A percentile compares a stretch with the other conserved stretches of the same genome.
These are phyloP conservation scores for Taxillus chinensis DNA, from an alignment of 164 flowering plant species.

Conservation along the genomic window DNA sequence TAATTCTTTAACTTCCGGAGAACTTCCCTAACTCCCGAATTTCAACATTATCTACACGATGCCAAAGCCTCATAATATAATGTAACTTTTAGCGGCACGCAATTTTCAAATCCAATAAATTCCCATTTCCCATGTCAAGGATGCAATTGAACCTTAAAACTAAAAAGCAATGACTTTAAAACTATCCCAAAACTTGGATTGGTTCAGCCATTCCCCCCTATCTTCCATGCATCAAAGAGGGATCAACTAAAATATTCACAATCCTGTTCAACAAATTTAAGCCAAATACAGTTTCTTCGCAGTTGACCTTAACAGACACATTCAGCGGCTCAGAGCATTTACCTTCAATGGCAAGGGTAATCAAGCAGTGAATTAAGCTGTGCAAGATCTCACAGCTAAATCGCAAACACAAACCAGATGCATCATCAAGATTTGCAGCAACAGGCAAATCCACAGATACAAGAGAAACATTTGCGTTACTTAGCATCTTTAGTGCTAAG, in stretches of 20 bases:
- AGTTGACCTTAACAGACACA: constrained; percentile 60
- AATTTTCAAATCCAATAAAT: too few species aligned
- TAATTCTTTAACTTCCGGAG: too few species aligned
- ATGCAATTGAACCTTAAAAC: background rate
- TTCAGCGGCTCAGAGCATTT: constrained; percentile 61
- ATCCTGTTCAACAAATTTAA: constrained; percentile 77
- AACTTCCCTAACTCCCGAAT: too few species aligned
- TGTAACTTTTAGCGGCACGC: too few species aligned
- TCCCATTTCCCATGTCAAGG: too few species aligned
- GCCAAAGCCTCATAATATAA: too few species aligned
- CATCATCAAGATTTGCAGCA: constrained; percentile 51
- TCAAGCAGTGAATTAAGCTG: constrained; percentile 60
- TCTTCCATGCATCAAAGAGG: constrained; percentile 10
- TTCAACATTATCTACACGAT: too few species aligned
- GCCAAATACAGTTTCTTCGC: constrained; percentile 91
- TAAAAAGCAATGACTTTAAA: background rate
- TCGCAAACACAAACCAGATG: constrained; percentile 71
- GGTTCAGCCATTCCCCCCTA: background rate
- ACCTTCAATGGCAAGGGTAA: constrained; percentile 63
- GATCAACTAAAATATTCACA: constrained; percentile 52
- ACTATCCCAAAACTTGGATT: background rate
- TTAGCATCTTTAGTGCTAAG: constrained; percentile 67
- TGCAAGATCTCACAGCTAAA: constrained; percentile 80
- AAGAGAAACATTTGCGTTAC: constrained; percentile 61
- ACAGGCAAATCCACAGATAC: constrained; percentile 83